Conservation (phyloP, 306 rosid species). For the Alnus rubra region DNA sequence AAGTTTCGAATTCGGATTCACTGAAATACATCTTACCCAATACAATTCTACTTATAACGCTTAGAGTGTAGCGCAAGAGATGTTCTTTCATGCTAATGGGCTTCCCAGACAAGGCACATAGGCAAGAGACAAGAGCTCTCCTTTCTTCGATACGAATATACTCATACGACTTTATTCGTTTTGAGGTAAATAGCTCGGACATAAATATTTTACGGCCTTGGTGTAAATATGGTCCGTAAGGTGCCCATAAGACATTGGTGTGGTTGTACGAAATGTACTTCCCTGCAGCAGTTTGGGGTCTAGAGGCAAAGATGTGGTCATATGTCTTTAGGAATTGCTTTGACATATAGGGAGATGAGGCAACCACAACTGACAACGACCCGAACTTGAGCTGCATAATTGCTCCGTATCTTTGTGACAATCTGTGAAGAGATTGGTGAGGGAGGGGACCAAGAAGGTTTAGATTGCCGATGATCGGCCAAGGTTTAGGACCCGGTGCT, state of each 20-base stretch:
- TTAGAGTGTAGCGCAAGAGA: constrained; percentile 27
- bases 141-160: constrained; percentile 42
- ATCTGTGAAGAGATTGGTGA: constrained; percentile 44
- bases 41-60: constrained; percentile 43
- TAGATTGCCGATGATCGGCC: constrained; percentile 51
- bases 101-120: constrained; percentile 26
- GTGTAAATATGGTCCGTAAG: constrained; percentile 43
- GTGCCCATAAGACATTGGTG: constrained; percentile 41
- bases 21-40: constrained; percentile 45
- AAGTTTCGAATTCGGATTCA: neutral
- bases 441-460: constrained; percentile 40
- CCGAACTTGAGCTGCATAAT: constrained; percentile 48
- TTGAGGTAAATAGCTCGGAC: constrained; percentile 37
- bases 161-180: constrained; percentile 32
- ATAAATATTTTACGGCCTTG: constrained; percentile 46
- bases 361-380: constrained; percentile 38
- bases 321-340: constrained; percentile 31
- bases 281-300: constrained; percentile 48
- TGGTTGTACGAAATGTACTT: constrained; percentile 37
- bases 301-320: constrained; percentile 39
- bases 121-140: constrained; percentile 17
- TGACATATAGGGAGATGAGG: constrained; percentile 44
- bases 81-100: constrained; percentile 32
- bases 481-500: constrained; percentile 53
- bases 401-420: constrained; percentile 43